Evolutionary conservation across 345 rosid species (phyloP), one percentile per base, ranked within the genome.

Genomic region (Erucastrum elatum): DNA sequence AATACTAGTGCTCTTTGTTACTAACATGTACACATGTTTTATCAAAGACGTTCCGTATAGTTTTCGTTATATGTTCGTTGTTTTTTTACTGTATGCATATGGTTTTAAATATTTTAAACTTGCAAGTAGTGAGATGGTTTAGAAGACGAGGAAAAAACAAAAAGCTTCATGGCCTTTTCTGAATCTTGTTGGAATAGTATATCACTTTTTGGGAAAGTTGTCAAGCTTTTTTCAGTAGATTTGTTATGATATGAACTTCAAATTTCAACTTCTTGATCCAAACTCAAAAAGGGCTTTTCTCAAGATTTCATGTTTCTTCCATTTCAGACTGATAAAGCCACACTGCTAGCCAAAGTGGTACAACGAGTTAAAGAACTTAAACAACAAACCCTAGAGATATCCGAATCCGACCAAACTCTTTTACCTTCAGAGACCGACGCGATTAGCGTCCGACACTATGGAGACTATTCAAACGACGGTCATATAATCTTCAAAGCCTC

Each of bases 261-360:
- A 59, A 41, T 25, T 46, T 44, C 59, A 73, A 49, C 68, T 73
- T 35, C 62, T 66, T 73, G 60, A 51, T 74, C 70, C 15, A 34
- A 66, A 26, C 62, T 72, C 11, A 13, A 30, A 39, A 58, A 68
- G 31, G 17, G 8, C 12, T 10, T 53, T 10, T 6, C 58, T 41
- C 68, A 62, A 12, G 21, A 26, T 34, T 34, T 46, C 62, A 49
- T 67, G 46, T 79, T 75, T 55, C 5, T 75, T 64, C 8, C 51
- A 35, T 75, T 75, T 7, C 89, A 95, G 99, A 91, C 94, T 4
- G 99, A 95, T 84, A 95, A 95, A 80, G 99, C 99, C 61, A 88
- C 98, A 5, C 91, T 95, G 5, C 92, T 95, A 0, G 96, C 99
- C 30, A 95, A 90, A 83, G 99, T 95, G 34, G 97, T 95, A 73